Conservation (phyloP, 768 basidiomycete species). For the Mycena alexandri region DNA sequence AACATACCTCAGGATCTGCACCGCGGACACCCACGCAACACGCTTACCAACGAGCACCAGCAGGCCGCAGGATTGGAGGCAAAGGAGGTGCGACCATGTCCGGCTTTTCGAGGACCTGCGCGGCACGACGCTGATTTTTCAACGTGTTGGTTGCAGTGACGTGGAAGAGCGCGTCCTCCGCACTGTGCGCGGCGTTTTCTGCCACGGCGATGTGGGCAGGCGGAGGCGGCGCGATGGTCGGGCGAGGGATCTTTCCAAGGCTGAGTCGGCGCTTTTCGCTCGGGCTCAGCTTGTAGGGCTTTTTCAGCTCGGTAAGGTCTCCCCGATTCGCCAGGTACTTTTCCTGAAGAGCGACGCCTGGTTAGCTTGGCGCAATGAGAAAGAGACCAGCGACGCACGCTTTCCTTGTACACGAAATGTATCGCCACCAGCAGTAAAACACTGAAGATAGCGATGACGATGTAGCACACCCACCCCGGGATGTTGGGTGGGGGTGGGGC, state of each 20-base stretch:
- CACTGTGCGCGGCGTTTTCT: neutral
- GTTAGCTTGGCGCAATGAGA: neutral
- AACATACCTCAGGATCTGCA: neutral
- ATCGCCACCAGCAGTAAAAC: neutral
- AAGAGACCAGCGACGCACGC: neutral
- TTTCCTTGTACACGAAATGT: too few relatives aligned
- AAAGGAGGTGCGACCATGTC: neutral
- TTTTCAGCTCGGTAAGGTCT: neutral
- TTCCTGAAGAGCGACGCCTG: too few relatives aligned
- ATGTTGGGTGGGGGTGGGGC: neutral
- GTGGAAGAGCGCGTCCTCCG: neutral
- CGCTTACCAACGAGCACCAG: slow-evolving; percentile 2
- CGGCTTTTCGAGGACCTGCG: neutral
- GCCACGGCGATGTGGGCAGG: neutral
- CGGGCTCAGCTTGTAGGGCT: neutral
- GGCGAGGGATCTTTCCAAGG: neutral
- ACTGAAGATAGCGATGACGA: neutral
- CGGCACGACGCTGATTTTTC: slow-evolving; percentile 3
- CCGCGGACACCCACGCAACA: neutral
- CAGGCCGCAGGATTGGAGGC: neutral
- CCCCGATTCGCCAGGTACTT: too few relatives aligned
- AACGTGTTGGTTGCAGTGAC: neutral
- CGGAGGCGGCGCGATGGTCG: neutral
- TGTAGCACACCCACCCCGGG: neutral
- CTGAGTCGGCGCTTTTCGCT: neutral